Percentiles rank a stretch among this genome's conserved stretches.
Conservation (phyloP, 129 eudicot genomes). For the Dittrichia graveolens region DNA sequence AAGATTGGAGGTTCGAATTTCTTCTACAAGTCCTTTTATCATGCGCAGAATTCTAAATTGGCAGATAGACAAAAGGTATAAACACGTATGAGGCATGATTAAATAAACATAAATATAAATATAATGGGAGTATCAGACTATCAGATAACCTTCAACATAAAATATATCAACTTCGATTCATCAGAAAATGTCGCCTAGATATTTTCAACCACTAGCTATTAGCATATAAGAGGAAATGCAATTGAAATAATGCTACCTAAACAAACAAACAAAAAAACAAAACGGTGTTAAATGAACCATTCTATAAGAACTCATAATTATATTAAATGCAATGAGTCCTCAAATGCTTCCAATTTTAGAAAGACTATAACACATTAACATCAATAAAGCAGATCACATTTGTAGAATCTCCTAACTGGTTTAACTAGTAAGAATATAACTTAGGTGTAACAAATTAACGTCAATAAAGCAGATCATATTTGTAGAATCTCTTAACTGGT, state of each 20-base stretch:
- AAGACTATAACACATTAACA: not conserved
- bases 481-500: not conserved
- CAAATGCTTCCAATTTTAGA: conserved; percentile 1
- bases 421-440: not conserved
- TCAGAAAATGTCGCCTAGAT: not conserved
- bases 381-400: not conserved
- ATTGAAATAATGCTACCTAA: not conserved
- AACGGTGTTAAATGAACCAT: conserved; percentile 8
- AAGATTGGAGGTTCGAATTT: not conserved
- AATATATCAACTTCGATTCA: conserved; percentile 8
- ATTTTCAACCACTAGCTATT: conserved; percentile 1
- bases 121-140: conserved; percentile 8
- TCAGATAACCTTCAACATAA: not conserved
- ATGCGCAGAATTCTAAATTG: not conserved
- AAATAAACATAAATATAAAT: not conserved
- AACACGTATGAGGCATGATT: not conserved
- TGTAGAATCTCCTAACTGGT: not conserved
- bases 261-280: not conserved
- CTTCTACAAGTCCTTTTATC: not conserved
- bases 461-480: not conserved
- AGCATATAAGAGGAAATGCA: not conserved
- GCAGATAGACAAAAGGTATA: not conserved
- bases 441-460: conserved; percentile 14
- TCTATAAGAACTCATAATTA: not conserved
- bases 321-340: conserved; percentile 4